Conservation (phyloP, 495 filamentous ascomycete species). For the Hypoxylon rickii region DNA sequence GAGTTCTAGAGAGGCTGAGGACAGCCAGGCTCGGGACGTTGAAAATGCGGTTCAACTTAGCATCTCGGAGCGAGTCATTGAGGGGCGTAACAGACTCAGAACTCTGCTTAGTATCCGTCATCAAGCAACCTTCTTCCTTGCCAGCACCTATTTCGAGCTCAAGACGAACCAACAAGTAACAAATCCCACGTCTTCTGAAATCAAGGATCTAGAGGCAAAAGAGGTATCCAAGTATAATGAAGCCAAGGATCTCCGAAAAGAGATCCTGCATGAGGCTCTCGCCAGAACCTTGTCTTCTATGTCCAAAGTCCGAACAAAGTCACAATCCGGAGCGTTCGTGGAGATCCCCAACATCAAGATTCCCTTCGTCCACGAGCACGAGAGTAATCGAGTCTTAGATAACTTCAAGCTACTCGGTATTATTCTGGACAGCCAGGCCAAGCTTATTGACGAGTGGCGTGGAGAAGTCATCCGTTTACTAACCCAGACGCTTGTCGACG, state of each 20-base stretch:
- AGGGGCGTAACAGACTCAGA: conserved; percentile 69
- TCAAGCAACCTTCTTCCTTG: conserved; percentile 80
- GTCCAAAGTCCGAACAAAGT: conserved; percentile 54
- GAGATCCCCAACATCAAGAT: conserved; percentile 60
- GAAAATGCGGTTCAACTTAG: conserved; percentile 35
- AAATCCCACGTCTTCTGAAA: conserved; percentile 62
- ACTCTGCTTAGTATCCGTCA: conserved; percentile 79
- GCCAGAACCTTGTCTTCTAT: conserved; percentile 35
- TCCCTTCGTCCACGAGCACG: conserved; percentile 37
- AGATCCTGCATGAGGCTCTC: conserved; percentile 64
- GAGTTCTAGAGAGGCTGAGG: conserved; percentile 34
- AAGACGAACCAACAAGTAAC: conserved; percentile 69
- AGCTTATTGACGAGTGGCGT: conserved; percentile 73
- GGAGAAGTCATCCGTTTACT: conserved; percentile 70
- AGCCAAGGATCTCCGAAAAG: conserved; percentile 76
- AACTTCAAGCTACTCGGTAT: conserved; percentile 47
- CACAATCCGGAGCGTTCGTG: conserved; percentile 58
- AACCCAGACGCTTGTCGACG: conserved; percentile 76
- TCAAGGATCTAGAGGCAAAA: conserved; percentile 67
- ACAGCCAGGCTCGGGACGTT: conserved; percentile 38
- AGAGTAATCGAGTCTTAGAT: conserved; percentile 39
- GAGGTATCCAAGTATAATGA: conserved; percentile 75
- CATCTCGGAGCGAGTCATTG: conserved; percentile 37
- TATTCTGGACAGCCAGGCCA: conserved; percentile 70
- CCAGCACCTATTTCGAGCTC: conserved; percentile 80